Evolutionary conservation across 805 yeast genomes (phyloP).

Genomic region (Huiozyma sinensis): DNA sequence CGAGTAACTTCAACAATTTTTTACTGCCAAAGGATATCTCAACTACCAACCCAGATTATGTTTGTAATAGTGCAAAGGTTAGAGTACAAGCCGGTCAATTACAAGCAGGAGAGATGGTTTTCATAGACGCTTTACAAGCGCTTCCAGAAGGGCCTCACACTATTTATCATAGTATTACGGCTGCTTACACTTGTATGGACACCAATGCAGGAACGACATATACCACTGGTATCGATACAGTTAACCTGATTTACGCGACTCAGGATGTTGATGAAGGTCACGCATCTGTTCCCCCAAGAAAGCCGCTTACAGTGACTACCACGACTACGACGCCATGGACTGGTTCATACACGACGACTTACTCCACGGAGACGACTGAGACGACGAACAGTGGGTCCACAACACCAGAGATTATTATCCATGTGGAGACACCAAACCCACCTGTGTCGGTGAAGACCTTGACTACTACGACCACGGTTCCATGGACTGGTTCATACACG

Average conservation of each 20-base stretch:
- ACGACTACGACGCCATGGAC: constrained; percentile 1
- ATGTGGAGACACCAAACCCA: constrained; percentile 5
- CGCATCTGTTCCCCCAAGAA: constrained; percentile 5
- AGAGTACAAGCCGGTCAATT: constrained; percentile 12
- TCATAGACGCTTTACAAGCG: constrained; percentile 27
- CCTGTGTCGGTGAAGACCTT: neutral
- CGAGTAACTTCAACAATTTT: constrained; percentile 29
- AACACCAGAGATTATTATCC: constrained; percentile 3
- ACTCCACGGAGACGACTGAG: constrained; percentile 2
- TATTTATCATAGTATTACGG: constrained; percentile 12
- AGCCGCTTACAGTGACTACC: neutral
- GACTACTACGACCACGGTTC: constrained; percentile 4
- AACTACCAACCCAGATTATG: constrained; percentile 8
- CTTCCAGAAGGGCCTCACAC: constrained; percentile 13
- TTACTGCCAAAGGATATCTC: constrained; percentile 20
- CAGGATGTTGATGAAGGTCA: constrained; percentile 8
- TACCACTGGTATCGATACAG: constrained; percentile 7
- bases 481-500: constrained; percentile 8
- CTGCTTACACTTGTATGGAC: constrained; percentile 20
- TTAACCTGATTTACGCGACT: constrained; percentile 1
- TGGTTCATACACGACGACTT: constrained; percentile 1
- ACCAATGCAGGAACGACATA: constrained; percentile 19
- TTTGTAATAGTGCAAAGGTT: constrained; percentile 19
- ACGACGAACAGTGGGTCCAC: constrained; percentile 1
- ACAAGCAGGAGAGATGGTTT: constrained; percentile 22